These are phyloP conservation scores for Myrmaecium sp. DNA, from an alignment of 2,329 filamentous ascomycete genomes.

Conservation along the genomic window DNA sequence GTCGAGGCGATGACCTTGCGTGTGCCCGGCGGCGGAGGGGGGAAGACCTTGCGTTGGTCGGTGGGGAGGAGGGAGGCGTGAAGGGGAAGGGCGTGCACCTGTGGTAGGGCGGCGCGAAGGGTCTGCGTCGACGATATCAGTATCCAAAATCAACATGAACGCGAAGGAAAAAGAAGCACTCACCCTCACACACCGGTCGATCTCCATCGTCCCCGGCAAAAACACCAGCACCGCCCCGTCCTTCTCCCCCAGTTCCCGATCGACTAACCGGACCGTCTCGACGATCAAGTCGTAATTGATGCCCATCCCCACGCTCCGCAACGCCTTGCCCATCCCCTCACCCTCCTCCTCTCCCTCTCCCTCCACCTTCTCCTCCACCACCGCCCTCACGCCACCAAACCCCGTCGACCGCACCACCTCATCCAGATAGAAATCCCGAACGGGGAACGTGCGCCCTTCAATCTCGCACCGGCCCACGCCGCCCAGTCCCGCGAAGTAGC, in stretches of 20 bases:
- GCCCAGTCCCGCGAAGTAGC: constrained; percentile 60
- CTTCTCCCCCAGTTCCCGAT: constrained; percentile 53
- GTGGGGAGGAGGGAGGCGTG: constrained; percentile 81
- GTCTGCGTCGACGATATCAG: constrained; percentile 21
- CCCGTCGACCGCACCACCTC: constrained; percentile 69
- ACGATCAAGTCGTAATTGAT: constrained; percentile 86
- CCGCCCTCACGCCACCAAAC: constrained; percentile 38
- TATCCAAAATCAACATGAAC: no score
- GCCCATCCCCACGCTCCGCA: constrained; percentile 42
- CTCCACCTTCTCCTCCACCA: constrained; percentile 29
- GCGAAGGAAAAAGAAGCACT: no score
- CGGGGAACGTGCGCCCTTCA: constrained; percentile 73
- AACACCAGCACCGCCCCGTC: constrained; percentile 91
- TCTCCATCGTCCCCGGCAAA: constrained; percentile 80
- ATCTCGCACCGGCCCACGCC: constrained; percentile 74
- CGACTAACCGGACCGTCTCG: constrained; percentile 65
- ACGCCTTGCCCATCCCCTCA: constrained; percentile 25
- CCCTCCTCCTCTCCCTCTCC: constrained; percentile 36
- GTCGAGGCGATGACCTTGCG: constrained; percentile 89
- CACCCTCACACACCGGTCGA: no score
- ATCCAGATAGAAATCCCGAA: constrained; percentile 78
- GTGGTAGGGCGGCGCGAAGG: constrained; percentile 41
- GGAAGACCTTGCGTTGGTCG: constrained; percentile 80
- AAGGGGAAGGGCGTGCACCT: constrained; percentile 65
- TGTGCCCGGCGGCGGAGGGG: constrained; percentile 55